Conservation (phyloP, 2,329 filamentous ascomycete genomes). For the Sclerotiophoma versabilis region DNA sequence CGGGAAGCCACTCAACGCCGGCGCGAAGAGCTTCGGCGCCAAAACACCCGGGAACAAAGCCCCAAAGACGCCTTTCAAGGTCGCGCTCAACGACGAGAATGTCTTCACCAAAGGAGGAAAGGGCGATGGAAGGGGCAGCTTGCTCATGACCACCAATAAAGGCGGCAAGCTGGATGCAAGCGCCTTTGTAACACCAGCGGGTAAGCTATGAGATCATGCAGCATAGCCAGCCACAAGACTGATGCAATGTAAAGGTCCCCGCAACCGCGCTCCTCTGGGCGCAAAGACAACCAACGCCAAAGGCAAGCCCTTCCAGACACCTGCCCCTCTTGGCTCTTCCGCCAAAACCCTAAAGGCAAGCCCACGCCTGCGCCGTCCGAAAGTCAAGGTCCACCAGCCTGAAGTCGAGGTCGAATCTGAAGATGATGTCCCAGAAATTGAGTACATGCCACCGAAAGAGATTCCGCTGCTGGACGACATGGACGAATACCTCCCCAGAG, state of each 20-base stretch:
- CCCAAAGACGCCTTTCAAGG: constrained; percentile 82
- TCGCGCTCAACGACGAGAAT: constrained; percentile 86
- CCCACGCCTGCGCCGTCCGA: constrained; percentile 60
- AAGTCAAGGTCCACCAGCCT: constrained; percentile 69
- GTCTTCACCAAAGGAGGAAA: constrained; percentile 69
- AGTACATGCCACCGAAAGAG: constrained; percentile 84
- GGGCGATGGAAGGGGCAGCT: constrained; percentile 65
- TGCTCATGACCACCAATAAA: constrained; percentile 60
- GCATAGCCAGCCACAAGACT: constrained; percentile 2
- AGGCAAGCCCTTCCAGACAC: constrained; percentile 70
- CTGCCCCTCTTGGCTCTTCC: constrained; percentile 63
- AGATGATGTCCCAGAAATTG: constrained; percentile 75
- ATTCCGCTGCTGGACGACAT: constrained; percentile 70
- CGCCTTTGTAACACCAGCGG: constrained; percentile 79
- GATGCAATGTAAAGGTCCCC: constrained; percentile 59
- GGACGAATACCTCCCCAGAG: constrained; percentile 66
- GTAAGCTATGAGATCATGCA: constrained; percentile 54
- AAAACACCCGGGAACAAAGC: constrained; percentile 81
- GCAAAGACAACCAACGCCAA: constrained; percentile 98
- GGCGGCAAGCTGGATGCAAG: constrained; percentile 62
- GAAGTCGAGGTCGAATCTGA: constrained; percentile 61
- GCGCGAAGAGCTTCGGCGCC: constrained; percentile 65
- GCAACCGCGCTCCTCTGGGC: constrained; percentile 80
- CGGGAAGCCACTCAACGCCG: constrained; percentile 75
- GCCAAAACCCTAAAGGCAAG: constrained; percentile 73